Evolutionary conservation across 768 basidiomycete genomes (phyloP), one percentile per base, ranked within the genome.

Genomic region (Suillus cothurnatus): DNA sequence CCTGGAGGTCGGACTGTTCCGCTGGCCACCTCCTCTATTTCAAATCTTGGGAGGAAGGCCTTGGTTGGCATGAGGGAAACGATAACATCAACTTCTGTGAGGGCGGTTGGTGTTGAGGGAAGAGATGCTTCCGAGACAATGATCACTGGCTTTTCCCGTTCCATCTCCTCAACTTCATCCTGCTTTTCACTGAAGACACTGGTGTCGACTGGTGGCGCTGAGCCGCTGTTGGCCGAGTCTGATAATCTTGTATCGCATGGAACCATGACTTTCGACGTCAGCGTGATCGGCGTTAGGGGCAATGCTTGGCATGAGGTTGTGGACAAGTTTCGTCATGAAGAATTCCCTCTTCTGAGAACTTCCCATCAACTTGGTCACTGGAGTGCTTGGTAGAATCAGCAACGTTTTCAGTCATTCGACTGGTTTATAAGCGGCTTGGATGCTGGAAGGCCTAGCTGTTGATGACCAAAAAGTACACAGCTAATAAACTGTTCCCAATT

Each of bases 1-100:
- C 93, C 94, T 17, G 93, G 93, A 6, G 92, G 84, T 72, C 92
- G 90, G n/a, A 95, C 94, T 52, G 92, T 91, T n/a, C 92, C 90
- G 7, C 92, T 92, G 9, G 90, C 92, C 70, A 95, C 80, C 11
- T 91, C 92, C 63, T 88, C 92, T 6, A 93, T 92, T 78, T 93
- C 92, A 11, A 86, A 86, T 31, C 80, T 79, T 4, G 91, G 84
- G 5, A 86, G 73, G 14, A 83, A 70, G 64, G 80, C 73, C 5
- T 62, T 76, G 26, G 78, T 78, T 8, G 81, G 81, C 4, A 81
- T 79, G 6, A 82, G 80, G 21, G 83, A 77, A 5, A 81, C 71
- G 62, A 31, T 77, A 75, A 34, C 71, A 36, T 56, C 55, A 68
- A 58, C 79, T 78, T 41, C 73, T 55, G 8, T 4, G 34, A 12